Conservation (phyloP, 2,329 filamentous ascomycete genomes). For the Pyrenophora seminiperda region DNA sequence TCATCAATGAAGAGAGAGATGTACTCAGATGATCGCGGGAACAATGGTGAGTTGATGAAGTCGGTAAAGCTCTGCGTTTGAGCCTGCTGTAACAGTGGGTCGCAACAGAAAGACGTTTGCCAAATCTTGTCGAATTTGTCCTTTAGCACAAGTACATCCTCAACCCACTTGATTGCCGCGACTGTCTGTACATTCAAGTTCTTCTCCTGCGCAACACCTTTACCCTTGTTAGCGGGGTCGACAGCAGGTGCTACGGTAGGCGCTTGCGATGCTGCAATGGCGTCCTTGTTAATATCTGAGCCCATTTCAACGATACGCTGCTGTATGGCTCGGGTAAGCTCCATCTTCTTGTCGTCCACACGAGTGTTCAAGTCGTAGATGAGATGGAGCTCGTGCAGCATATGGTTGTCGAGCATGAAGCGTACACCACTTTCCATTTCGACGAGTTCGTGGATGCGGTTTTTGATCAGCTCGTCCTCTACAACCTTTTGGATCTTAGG, state of each 20-base stretch:
- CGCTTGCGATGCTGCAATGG: constrained; percentile 60
- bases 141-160: constrained; percentile 84
- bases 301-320: constrained; percentile 79
- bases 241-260: constrained; percentile 52
- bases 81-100: constrained; percentile 78
- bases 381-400: constrained; percentile 75
- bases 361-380: constrained; percentile 79
- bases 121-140: constrained; percentile 87
- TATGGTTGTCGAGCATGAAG: constrained; percentile 91
- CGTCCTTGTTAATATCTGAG: constrained; percentile 76
- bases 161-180: constrained; percentile 92
- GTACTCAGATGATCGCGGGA: constrained; percentile 82
- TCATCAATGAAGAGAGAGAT: constrained; percentile 97
- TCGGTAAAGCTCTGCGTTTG: constrained; percentile 86
- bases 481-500: constrained; percentile 76
- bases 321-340: constrained; percentile 73
- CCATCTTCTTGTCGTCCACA: constrained; percentile 74
- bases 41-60: constrained; percentile 80
- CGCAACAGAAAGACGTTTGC: constrained; percentile 71
- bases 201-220: constrained; percentile 52
- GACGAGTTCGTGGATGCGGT: constrained; percentile 80
- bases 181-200: constrained; percentile 76
- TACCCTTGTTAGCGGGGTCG: constrained; percentile 59
- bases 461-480: constrained; percentile 77
- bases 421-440: constrained; percentile 84